Base-by-base conservation (phyloP, 805 yeast species). In the Kodamaea leandrae region DNA sequence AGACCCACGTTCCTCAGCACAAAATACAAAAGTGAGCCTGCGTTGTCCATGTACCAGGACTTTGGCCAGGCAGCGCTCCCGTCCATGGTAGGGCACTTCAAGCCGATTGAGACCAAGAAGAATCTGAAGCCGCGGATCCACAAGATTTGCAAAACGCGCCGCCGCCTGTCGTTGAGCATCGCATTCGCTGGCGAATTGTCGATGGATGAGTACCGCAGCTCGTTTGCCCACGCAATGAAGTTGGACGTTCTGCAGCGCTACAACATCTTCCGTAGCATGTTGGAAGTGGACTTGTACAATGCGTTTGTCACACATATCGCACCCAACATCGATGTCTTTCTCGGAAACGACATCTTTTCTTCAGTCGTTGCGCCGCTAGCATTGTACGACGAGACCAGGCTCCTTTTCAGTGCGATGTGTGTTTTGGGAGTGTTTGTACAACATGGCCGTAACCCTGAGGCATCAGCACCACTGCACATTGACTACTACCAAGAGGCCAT, bases 51-150 rank as follows among this genome's bases (percentile, higher is more conserved):
- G 36, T 37, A 28, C 30, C 23, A 10, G 4, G 19, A 9, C 15
- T 8, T 10, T 34, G 25, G 8, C 39, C 30, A 16, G 18, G 35
- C 32, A 25, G 25, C 36, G 10, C 21, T 39, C 6, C 36, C 36
- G 12, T 19, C 39, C 3, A 14, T 29, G 14, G 37, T 37, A 23
- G 39, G 37, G 23, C 44, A 59, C 37, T 66, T 57, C 55, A 62
- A 61, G 41, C 72, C 72, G 9, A 58, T 53, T 8, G 61, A 58
- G 28, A 64, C 72, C 12, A 67, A 67, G 45, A 54, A 53, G 40
- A 66, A 67, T 47, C 48, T 60, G 15, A 53, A 58, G 30, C 73
- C 73, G 2, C 51, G 70, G 24, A 67, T 67, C 47, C 59, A 66
- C 47, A 63, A 61, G 40, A 51, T 66, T 21, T 50, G 50, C 24